Conservation (phyloP, 257 asterid species). For the Solanum stenotomum region DNA sequence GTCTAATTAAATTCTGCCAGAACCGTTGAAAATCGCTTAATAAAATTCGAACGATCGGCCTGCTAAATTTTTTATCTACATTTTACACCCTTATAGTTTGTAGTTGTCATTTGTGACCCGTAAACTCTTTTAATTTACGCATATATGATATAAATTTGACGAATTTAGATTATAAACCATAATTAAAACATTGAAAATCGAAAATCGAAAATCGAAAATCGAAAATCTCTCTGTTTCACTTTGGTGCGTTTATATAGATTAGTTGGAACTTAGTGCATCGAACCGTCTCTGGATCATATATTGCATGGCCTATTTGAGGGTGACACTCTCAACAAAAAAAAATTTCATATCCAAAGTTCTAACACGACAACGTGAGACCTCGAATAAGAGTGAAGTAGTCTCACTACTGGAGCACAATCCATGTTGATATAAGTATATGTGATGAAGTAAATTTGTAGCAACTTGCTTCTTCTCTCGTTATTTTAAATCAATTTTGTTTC, state of each 20-base stretch:
- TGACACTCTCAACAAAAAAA: too few relatives aligned
- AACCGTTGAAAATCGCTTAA: not conserved
- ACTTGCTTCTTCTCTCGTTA: too few relatives aligned
- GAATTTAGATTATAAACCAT: not conserved
- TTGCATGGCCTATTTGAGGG: too few relatives aligned
- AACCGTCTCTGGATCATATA: too few relatives aligned
- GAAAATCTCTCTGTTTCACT: not conserved
- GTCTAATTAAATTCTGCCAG: not conserved
- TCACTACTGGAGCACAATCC: too few relatives aligned
- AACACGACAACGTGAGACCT: too few relatives aligned
- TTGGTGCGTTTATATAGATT: not conserved
- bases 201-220: not conserved
- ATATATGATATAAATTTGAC: not conserved
- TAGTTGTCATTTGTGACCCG: not conserved
- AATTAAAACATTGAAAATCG: not conserved
- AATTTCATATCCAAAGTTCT: too few relatives aligned
- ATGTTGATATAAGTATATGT: not conserved
- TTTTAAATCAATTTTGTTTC: not conserved
- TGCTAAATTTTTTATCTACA: not conserved
- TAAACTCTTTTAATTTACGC: not conserved
- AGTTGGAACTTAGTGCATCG: too few relatives aligned
- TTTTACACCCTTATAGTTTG: not conserved
- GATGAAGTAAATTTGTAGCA: not conserved
- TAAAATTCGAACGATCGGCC: not conserved
- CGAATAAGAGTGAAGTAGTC: too few relatives aligned